Base-by-base conservation (phyloP, 148 eudicot genomes). In the Talinum fruticosum region DNA sequence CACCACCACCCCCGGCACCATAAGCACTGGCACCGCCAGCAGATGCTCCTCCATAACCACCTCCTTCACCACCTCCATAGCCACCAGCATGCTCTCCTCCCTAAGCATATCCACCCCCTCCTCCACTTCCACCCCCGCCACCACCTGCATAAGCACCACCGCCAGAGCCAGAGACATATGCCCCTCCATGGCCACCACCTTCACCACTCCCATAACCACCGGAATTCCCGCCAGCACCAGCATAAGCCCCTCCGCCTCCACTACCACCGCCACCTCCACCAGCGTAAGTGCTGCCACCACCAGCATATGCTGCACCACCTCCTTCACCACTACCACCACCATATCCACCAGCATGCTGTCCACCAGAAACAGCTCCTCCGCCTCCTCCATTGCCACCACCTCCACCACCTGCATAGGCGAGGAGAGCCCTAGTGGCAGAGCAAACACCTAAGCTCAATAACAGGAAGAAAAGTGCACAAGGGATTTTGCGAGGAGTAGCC, bases 351-450 rank as follows among this genome's bases (percentile, higher is more conserved):
- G 26, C 78, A 19, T 26, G 74, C 51, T 61, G 74, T 19, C 82
- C 82, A 19, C 79, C 80, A 35, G 67, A 33, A 54, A 24, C 73
- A 16, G 32, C 71, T 4, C 75, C 78, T 23, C 77, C 79, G 33
- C 75, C 83, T 10, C 75, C 74, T 4, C 82, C 78, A 69, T 79
- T 76, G 29, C 71, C 74, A 18, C 79, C 79, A 33, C 78, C 73
- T 8, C 79, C 83, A 1, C 78, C 78, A 74, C 49, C 24, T n/a
- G n/a, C 88, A 84, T 82, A 34, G 73, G 72, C 75, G 53, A 88
- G 85, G 37, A 88, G 91, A 35, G 87, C 84, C 78, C 94, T 88
- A 62, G 84, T 72, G 6, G 89, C 91, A 28, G 84, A 84, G 77
- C 83, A 79, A 36, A 83, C 66, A 28, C 90, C 84, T 57, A 89